Evolutionary conservation across 139 green algal genomes (phyloP).

Genomic region (Auxenochlorella protothecoides): DNA sequence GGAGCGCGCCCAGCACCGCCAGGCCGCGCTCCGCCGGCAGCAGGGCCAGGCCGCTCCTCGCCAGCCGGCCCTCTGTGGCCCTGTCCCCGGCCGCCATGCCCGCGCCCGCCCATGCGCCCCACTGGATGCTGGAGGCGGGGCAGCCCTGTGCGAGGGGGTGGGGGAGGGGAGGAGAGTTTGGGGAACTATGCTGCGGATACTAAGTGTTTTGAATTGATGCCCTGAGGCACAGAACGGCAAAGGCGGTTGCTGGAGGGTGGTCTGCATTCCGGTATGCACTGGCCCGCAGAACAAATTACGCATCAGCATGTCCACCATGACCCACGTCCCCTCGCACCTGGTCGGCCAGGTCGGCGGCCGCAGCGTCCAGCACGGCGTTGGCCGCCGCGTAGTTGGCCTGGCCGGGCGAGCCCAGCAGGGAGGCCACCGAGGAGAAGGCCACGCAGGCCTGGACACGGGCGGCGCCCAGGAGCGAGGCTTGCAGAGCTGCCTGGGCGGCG

Average conservation of each 20-base stretch:
- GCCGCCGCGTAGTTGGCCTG: conserved; percentile 71
- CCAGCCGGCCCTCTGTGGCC: conserved; percentile 36
- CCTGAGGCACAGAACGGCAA: conserved; percentile 15
- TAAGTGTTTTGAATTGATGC: too few relatives aligned
- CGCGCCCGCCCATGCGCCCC: conserved; percentile 73
- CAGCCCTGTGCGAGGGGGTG: too few relatives aligned
- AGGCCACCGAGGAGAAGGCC: conserved; percentile 70
- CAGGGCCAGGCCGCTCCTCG: conserved; percentile 55
- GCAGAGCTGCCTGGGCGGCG: neutral
- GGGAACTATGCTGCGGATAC: too few relatives aligned
- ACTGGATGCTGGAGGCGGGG: conserved; percentile 50
- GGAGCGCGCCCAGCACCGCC: conserved; percentile 21
- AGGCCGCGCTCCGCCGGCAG: conserved; percentile 29
- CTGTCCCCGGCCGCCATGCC: conserved; percentile 69
- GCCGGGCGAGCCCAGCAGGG: conserved; percentile 65
- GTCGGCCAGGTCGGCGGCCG: conserved; percentile 11
- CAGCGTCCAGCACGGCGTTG: conserved; percentile 56
- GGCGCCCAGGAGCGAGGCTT: neutral
- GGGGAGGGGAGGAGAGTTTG: too few relatives aligned
- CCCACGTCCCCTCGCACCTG: neutral
- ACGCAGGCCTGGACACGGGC: conserved; percentile 26
- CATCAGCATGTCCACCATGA: too few relatives aligned
- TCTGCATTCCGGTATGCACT: neutral
- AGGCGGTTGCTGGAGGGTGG: neutral
- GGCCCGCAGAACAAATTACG: too few relatives aligned